A percentile compares a stretch with the other conserved stretches of the same genome.
Evolutionary conservation across 31 red algal genomes (phyloP).

Genomic region (Porphyra umbilicalis): DNA sequence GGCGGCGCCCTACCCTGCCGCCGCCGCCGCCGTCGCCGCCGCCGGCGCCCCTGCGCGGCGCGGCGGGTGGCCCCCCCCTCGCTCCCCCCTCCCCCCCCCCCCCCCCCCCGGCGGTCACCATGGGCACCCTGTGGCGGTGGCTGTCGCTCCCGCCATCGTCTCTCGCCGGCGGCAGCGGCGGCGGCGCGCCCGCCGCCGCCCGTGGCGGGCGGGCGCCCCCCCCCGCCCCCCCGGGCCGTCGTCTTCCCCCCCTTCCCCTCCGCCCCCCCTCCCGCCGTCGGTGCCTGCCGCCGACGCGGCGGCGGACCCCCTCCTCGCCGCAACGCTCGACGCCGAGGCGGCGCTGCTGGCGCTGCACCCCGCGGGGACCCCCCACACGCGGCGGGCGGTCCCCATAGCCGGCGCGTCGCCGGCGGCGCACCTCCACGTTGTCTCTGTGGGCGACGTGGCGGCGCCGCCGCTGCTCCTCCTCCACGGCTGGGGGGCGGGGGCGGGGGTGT

Average conservation of each 20-base stretch:
- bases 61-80: not conserved
- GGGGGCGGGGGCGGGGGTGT: conserved; percentile 76
- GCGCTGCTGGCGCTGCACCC: conserved; percentile 18
- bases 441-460: conserved; percentile 16
- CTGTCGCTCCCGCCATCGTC: not conserved
- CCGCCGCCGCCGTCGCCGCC: no score
- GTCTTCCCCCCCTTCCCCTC: not conserved
- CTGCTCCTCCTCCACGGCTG: conserved; percentile 75
- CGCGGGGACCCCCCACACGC: conserved; percentile 13
- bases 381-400: conserved; percentile 12
- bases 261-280: not conserved
- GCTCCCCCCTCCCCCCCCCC: not conserved
- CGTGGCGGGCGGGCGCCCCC: no score
- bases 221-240: no score
- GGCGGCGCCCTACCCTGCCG: no score
- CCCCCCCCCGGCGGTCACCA: not conserved
- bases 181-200: no score
- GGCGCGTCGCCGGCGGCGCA: conserved; percentile 1
- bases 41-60: no score
- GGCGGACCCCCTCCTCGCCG: not conserved
- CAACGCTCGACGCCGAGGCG: conserved; percentile 27
- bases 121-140: not conserved
- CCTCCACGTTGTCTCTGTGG: conserved; percentile 38
- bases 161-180: not conserved
- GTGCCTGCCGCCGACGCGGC: not conserved